A percentile compares a stretch with the other conserved stretches of the same genome.
Conservation (phyloP, 345 rosid species). For the Clarkia xantiana region DNA sequence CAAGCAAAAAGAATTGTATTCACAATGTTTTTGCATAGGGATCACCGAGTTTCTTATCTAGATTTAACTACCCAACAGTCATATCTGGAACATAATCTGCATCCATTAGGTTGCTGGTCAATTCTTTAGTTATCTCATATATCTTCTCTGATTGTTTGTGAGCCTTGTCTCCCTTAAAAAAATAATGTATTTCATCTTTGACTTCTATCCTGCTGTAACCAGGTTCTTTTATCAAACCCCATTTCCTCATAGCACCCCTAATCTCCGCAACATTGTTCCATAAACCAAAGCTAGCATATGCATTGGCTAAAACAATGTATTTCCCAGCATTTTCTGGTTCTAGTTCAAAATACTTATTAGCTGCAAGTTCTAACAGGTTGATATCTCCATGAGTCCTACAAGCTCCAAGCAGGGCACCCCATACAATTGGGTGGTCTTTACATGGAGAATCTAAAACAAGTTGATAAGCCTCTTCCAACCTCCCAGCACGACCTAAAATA, state of each 20-base stretch:
- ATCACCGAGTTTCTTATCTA: neutral
- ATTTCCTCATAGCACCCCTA: conserved; percentile 35
- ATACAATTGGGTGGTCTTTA: conserved; percentile 37
- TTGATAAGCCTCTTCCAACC: conserved; percentile 45
- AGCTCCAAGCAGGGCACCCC: conserved; percentile 69
- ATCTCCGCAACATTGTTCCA: conserved; percentile 50
- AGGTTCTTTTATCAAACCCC: conserved; percentile 41
- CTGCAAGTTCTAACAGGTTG: conserved; percentile 36
- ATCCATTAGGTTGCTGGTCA: conserved; percentile 36
- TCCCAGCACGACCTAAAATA: conserved; percentile 57
- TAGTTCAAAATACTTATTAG: conserved; percentile 37
- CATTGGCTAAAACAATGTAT: conserved; percentile 49
- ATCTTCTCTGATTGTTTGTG: conserved; percentile 33
- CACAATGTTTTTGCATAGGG: neutral
- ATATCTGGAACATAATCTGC: conserved; percentile 22
- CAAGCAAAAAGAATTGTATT: neutral
- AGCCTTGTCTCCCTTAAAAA: conserved; percentile 38
- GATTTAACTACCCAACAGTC: conserved; percentile 11
- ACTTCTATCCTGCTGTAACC: conserved; percentile 58
- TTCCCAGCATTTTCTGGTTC: conserved; percentile 55
- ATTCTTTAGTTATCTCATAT: conserved; percentile 25
- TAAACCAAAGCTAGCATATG: conserved; percentile 44
- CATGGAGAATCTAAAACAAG: conserved; percentile 43
- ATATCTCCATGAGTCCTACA: conserved; percentile 52
- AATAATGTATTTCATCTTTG: conserved; percentile 35